These are phyloP conservation scores for Hortiboletus campestris DNA, from an alignment of 768 basidiomycete genomes.

Conservation along the genomic window DNA sequence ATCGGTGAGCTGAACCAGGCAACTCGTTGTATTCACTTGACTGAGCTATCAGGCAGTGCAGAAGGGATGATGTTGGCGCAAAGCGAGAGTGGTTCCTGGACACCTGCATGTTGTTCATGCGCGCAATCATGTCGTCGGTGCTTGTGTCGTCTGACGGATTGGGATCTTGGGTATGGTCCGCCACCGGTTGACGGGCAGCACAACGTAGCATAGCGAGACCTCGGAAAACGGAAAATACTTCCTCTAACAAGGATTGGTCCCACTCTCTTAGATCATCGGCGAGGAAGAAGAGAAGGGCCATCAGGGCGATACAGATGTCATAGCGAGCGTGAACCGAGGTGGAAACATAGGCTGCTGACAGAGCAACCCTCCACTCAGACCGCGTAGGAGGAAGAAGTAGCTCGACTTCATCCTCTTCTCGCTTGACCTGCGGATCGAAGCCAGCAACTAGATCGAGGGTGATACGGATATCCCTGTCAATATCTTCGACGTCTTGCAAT, in stretches of 20 bases:
- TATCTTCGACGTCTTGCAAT: slow-evolving; percentile 53
- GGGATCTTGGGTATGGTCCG: slow-evolving; percentile 32
- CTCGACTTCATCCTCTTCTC: slow-evolving; percentile 71
- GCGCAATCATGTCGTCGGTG: slow-evolving; percentile 62
- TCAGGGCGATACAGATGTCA: slow-evolving; percentile 64
- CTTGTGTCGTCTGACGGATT: slow-evolving; percentile 33
- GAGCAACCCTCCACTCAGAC: slow-evolving; percentile 61
- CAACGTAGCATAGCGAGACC: slow-evolving; percentile 70
- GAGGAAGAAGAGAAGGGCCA: slow-evolving; percentile 70
- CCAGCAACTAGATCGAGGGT: slow-evolving; percentile 71
- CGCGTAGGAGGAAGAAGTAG: slow-evolving; percentile 48
- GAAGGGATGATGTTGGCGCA: slow-evolving; percentile 56
- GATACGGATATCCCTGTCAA: slow-evolving; percentile 53
- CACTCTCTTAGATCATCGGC: slow-evolving; percentile 60
- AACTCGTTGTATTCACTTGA: slow-evolving; percentile 48
- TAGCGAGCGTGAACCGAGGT: slow-evolving; percentile 71
- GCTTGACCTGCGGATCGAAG: slow-evolving; percentile 67
- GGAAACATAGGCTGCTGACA: slow-evolving; percentile 61
- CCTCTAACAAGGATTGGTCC: slow-evolving; percentile 64
- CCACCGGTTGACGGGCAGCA: slow-evolving; percentile 57
- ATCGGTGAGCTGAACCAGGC: slow-evolving; percentile 63
- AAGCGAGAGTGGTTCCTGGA: slow-evolving; percentile 47
- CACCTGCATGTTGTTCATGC: slow-evolving; percentile 74
- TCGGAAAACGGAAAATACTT: slow-evolving; percentile 79
- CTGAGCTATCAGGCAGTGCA: slow-evolving; percentile 60